phyloP scores from a whole-genome alignment of 2,329 filamentous ascomycete species.

The Zarea fungicola region DNA sequence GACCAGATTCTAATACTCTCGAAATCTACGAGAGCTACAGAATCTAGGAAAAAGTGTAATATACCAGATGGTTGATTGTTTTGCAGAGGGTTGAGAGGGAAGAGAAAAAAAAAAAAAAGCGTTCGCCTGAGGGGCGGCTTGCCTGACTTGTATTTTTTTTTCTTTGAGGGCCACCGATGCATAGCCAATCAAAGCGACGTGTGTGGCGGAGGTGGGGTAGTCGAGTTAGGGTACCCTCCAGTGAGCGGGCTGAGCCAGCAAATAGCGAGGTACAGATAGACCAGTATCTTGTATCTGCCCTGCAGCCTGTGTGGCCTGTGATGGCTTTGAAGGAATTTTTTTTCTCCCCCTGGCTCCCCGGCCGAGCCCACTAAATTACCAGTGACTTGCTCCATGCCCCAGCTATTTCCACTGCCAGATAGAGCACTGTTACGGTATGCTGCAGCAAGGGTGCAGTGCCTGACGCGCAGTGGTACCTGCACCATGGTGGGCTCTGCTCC shows the following conservation, averaged over 20 bases:
- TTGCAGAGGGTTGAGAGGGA: constrained; percentile 23
- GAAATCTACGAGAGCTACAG: constrained; percentile 35
- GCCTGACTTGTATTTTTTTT: constrained; percentile 32
- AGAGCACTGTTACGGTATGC: neutral
- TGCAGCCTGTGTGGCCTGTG: neutral
- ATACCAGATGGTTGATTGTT: constrained; percentile 25
- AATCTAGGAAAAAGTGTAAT: constrained; percentile 35
- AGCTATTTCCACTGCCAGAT: no score
- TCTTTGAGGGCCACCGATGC: constrained; percentile 23
- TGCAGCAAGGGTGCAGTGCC: neutral
- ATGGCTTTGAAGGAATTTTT: neutral
- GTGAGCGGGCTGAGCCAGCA: constrained; percentile 1
- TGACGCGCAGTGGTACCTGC: neutral
- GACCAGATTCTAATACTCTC: constrained; percentile 46
- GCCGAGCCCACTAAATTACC: neutral
- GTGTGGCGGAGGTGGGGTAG: constrained; percentile 9
- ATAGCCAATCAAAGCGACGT: constrained; percentile 13
- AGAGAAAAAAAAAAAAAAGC: constrained; percentile 32
- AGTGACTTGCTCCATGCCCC: constrained; percentile 1
- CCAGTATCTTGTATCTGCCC: neutral
- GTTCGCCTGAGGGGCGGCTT: constrained; percentile 32
- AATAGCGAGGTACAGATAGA: neutral
- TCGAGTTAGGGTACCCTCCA: constrained; percentile 23
- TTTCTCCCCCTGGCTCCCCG: neutral
- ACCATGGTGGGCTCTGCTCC: neutral